Percentiles rank a stretch among this genome's conserved stretches.
phyloP scores from a whole-genome alignment of 768 basidiomycete genomes.

The Tephrocybe sp. region DNA sequence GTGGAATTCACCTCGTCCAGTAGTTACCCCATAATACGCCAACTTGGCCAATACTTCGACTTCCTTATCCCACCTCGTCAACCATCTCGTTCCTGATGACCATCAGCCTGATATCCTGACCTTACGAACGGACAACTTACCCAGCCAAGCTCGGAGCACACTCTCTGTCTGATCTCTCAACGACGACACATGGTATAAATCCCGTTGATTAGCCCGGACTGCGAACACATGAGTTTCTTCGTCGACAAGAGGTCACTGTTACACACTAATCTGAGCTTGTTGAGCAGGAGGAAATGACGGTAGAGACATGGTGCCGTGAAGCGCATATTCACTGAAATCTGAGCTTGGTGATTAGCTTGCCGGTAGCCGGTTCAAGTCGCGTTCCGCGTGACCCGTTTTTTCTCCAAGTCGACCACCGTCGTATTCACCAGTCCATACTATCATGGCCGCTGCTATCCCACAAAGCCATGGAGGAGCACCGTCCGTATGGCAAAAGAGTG shows the following conservation, averaged over 20 bases:
- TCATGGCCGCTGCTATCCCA: slow-evolving; percentile 23
- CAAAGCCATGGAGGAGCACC: slow-evolving; percentile 45
- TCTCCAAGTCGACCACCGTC: not conserved
- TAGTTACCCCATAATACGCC: slow-evolving; percentile 72
- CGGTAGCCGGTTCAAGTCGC: not conserved
- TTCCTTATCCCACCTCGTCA: slow-evolving; percentile 81
- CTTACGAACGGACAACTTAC: slow-evolving; percentile 36
- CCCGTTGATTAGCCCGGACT: slow-evolving; percentile 88
- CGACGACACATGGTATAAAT: slow-evolving; percentile 72
- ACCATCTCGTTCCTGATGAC: slow-evolving; percentile 72
- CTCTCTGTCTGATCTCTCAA: slow-evolving; percentile 75
- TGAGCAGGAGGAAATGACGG: slow-evolving; percentile 71
- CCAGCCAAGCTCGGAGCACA: slow-evolving; percentile 76
- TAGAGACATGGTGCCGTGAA: slow-evolving; percentile 17
- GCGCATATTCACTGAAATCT: not conserved
- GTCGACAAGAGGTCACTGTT: not conserved
- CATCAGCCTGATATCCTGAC: slow-evolving; percentile 2
- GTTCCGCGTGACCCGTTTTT: slow-evolving; percentile 17
- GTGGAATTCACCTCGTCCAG: slow-evolving; percentile 59
- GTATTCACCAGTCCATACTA: slow-evolving; percentile 1
- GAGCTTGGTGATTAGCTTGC: not conserved
- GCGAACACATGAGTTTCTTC: slow-evolving; percentile 14
- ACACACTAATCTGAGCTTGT: slow-evolving; percentile 85
- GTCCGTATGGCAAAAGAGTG: slow-evolving; percentile 78
- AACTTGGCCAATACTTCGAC: slow-evolving; percentile 68